phyloP scores from a whole-genome alignment of 2,329 filamentous ascomycete species.

The Gyromitra esculenta region DNA sequence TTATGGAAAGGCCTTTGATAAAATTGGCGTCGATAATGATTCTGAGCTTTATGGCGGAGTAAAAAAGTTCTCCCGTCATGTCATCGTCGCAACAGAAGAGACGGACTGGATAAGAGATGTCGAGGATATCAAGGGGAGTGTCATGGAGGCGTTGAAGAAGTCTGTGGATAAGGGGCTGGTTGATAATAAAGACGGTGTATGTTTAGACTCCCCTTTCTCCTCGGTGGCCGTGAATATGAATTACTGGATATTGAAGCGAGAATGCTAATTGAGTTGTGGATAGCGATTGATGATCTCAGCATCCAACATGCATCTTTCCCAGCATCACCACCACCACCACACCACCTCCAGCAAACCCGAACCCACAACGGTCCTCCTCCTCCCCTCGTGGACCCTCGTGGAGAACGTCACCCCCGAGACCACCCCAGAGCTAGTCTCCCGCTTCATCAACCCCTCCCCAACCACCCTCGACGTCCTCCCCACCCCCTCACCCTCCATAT shows the following conservation, averaged over 20 bases:
- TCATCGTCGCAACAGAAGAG: conserved; percentile 95
- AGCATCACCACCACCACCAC: conserved; percentile 66
- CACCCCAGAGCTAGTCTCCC: conserved; percentile 75
- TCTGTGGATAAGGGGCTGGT: conserved; percentile 58
- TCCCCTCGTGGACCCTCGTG: conserved; percentile 84
- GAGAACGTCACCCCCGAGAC: conserved; percentile 82
- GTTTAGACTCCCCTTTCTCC: neutral
- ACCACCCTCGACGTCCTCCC: conserved; percentile 75
- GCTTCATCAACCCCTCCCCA: conserved; percentile 75
- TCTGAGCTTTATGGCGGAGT: conserved; percentile 86
- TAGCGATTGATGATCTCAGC: conserved; percentile 90
- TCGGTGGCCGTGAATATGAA: conserved; percentile 8
- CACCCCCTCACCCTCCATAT: neutral
- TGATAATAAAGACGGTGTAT: conserved; percentile 48
- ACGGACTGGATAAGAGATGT: conserved; percentile 93
- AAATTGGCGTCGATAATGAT: conserved; percentile 75
- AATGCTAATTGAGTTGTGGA: conserved; percentile 32
- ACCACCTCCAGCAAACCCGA: conserved; percentile 66
- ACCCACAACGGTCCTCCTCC: conserved; percentile 81
- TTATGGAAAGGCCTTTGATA: conserved; percentile 76
- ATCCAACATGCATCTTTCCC: conserved; percentile 85
- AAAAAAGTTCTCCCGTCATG: conserved; percentile 86
- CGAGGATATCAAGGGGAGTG: conserved; percentile 82
- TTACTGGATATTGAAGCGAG: conserved; percentile 36
- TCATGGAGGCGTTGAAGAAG: conserved; percentile 76